These are phyloP conservation scores for Stachybotrys chartarum DNA, from an alignment of 2,329 filamentous ascomycete genomes.

Conservation along the genomic window DNA sequence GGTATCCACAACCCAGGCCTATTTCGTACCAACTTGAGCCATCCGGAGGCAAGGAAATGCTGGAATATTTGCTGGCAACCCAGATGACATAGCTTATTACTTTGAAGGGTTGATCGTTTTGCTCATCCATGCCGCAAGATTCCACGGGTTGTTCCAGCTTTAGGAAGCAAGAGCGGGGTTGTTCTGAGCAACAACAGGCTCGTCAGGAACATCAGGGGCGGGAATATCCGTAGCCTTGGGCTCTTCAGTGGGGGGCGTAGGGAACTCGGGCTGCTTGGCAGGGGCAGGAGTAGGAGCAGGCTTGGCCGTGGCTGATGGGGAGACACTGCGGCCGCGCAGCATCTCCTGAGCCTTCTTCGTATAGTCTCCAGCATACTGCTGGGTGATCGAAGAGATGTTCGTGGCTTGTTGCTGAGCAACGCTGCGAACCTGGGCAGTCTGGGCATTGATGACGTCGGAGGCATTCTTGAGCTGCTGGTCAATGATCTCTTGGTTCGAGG, in stretches of 20 bases:
- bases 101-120: too few species aligned
- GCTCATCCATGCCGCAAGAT: too few species aligned
- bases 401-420: conserved; percentile 58
- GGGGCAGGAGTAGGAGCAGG: conserved; percentile 12
- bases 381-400: conserved; percentile 55
- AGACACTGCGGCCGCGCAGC: conserved; percentile 42
- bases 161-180: conserved; percentile 4
- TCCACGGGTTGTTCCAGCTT: background rate
- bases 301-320: conserved; percentile 33
- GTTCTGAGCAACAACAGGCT: conserved; percentile 17
- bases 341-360: conserved; percentile 60
- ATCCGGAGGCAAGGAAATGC: too few species aligned
- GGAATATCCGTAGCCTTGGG: conserved; percentile 16
- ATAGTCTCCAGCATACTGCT: conserved; percentile 63
- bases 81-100: too few species aligned
- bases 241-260: conserved; percentile 28
- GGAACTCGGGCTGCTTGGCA: conserved; percentile 25
- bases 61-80: too few species aligned
- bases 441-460: conserved; percentile 50
- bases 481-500: conserved; percentile 62
- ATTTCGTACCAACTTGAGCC: too few species aligned
- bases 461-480: conserved; percentile 54
- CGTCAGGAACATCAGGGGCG: conserved; percentile 15
- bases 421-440: conserved; percentile 55
- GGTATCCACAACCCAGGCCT: too few species aligned